Base-by-base conservation (phyloP, 1,139 yeast species). In the Kodamaea arcana region DNA sequence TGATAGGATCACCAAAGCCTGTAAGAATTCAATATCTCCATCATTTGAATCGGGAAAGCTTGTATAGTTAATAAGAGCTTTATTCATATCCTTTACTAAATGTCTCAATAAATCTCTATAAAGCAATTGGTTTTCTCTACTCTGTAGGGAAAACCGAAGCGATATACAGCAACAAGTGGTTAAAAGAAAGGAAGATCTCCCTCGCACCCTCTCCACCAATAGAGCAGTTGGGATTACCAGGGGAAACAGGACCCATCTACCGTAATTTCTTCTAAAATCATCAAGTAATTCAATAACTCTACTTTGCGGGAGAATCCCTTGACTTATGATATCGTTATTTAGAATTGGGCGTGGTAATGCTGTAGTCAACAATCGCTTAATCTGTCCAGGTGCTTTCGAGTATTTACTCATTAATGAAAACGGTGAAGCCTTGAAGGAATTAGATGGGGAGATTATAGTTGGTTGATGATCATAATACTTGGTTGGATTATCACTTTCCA, bases 191-290 rank as follows among this genome's bases (percentile, higher is more conserved):
- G 92, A 78, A 14, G 86, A 79, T 27, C 72, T 66, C 18, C 48
- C 45, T 26, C 81, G 58, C 29, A 83, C 66, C 25, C 73, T 56
- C n/a, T 65, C 72, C 8, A 83, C 62, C 25, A 84, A 58, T 16
- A 60, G 65, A 14, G 62, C 71, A 0, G 82, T 70, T 2, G 78
- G 58, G 25, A 75, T 54, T 16, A 62, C 62, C 29, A 73, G 70
- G 0, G 92, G 88, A 36, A 84, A 78, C 39, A 85, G 79, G 3
- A 83, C 80, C 94, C 94, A 84, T 27, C 85, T 64, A 8, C 88
- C 87, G 49, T 80, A 83, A 48, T 83, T 72, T 37, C 78, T 72
- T 32, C 84, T 62, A 51, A 84, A 84, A 36, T 73, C 75, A 34
- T 69, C 67, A 45, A 84, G 57, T 27, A 83, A 55, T 23, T 65